Evolutionary conservation across 257 asterid species (phyloP).

Genomic region (Solanum commersonii): DNA sequence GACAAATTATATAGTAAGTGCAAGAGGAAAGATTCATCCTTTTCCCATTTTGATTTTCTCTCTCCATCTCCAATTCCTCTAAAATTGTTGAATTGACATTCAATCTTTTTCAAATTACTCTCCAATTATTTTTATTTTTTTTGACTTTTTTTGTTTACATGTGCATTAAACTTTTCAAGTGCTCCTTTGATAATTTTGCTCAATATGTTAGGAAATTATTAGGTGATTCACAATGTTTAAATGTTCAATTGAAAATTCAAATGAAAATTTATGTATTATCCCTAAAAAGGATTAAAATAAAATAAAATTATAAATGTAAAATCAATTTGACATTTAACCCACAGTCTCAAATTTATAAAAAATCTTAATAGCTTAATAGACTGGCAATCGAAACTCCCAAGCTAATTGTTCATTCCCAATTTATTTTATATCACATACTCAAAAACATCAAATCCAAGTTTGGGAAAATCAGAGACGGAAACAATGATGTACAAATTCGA

Average conservation of each 20-base stretch:
- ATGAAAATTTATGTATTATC: background rate
- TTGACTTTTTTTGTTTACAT: background rate
- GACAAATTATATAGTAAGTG: no score
- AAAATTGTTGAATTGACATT: background rate
- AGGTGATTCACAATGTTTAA: background rate
- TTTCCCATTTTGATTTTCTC: background rate
- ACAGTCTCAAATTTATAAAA: fast-evolving
- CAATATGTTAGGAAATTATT: background rate
- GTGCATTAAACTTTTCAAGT: background rate
- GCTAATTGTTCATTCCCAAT: no score
- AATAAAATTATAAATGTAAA: background rate
- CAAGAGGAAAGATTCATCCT: background rate
- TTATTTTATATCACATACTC: background rate
- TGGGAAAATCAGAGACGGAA: background rate
- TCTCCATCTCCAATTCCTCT: background rate
- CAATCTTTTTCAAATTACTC: background rate
- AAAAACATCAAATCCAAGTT: background rate
- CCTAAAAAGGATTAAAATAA: background rate
- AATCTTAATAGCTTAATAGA: fast-evolving
- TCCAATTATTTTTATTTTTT: background rate
- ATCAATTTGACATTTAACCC: no score
- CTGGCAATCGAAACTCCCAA: fast-evolving
- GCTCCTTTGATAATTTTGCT: background rate
- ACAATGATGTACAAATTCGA: background rate
- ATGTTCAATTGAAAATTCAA: background rate